These are phyloP conservation scores for Solanum lycopersicoides DNA, from an alignment of 257 asterid species.

Conservation along the genomic window DNA sequence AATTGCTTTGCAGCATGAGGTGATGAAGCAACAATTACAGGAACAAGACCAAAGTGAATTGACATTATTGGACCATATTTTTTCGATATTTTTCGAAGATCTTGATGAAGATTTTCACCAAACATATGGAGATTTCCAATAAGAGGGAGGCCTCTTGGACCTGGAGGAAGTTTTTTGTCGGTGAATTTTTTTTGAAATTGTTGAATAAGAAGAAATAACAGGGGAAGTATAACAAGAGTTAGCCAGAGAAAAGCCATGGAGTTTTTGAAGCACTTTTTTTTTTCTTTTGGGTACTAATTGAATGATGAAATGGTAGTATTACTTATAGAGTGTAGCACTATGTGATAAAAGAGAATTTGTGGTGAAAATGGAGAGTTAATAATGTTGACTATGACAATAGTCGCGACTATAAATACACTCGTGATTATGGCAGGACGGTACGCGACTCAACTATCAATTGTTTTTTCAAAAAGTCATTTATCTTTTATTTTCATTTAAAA, in stretches of 20 bases:
- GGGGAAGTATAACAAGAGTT: neutral
- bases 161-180: neutral
- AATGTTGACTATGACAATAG: no score
- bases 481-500: no score
- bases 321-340: neutral
- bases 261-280: neutral
- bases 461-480: no score
- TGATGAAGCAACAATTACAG: neutral
- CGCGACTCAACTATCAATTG: no score
- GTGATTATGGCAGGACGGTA: no score
- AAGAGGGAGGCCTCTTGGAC: neutral
- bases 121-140: neutral
- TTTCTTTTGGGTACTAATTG: neutral
- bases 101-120: neutral
- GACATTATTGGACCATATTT: neutral
- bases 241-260: neutral
- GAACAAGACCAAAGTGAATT: neutral
- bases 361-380: neutral
- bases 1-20: conserved; percentile 1
- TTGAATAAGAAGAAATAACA: neutral
- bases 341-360: neutral
- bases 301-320: neutral
- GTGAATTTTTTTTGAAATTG: neutral
- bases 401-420: no score
- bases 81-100: neutral